Conservation (phyloP, 768 basidiomycete genomes). For the Termitomyces sp. region DNA sequence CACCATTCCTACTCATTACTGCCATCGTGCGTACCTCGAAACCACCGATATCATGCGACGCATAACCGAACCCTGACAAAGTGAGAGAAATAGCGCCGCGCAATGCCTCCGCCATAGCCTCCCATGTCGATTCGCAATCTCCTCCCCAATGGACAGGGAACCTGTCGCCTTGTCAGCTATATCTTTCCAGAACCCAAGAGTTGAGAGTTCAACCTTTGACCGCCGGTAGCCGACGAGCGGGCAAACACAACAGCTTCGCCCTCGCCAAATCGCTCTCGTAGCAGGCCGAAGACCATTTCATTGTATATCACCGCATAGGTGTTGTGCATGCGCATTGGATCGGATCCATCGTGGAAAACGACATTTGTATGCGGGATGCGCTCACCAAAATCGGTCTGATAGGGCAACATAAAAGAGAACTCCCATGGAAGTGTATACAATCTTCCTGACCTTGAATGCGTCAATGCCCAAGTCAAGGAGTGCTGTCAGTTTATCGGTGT, state of each 20-base stretch:
- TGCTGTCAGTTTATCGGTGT: slow-evolving; percentile 40
- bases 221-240: slow-evolving; percentile 62
- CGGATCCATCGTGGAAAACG: slow-evolving; percentile 62
- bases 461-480: slow-evolving; percentile 56
- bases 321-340: slow-evolving; percentile 71
- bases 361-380: slow-evolving; percentile 67
- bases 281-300: slow-evolving; percentile 59
- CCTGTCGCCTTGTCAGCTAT: slow-evolving; percentile 15
- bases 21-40: slow-evolving; percentile 47
- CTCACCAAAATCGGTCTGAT: slow-evolving; percentile 74
- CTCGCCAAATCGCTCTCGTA: slow-evolving; percentile 55
- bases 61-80: slow-evolving; percentile 66
- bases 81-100: slow-evolving; percentile 66
- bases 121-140: slow-evolving; percentile 74
- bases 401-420: neutral
- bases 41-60: slow-evolving; percentile 75
- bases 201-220: slow-evolving; percentile 46
- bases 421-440: neutral
- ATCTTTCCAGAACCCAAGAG: neutral
- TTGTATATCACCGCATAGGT: slow-evolving; percentile 70
- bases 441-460: slow-evolving; percentile 48
- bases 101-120: slow-evolving; percentile 75
- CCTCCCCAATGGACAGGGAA: slow-evolving; percentile 64
- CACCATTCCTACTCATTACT: neutral
- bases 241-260: slow-evolving; percentile 71